Evolutionary conservation across 2,329 filamentous ascomycete genomes (phyloP), one percentile per base, ranked within the genome.

Genomic region (Rhynchosporium graminicola): DNA sequence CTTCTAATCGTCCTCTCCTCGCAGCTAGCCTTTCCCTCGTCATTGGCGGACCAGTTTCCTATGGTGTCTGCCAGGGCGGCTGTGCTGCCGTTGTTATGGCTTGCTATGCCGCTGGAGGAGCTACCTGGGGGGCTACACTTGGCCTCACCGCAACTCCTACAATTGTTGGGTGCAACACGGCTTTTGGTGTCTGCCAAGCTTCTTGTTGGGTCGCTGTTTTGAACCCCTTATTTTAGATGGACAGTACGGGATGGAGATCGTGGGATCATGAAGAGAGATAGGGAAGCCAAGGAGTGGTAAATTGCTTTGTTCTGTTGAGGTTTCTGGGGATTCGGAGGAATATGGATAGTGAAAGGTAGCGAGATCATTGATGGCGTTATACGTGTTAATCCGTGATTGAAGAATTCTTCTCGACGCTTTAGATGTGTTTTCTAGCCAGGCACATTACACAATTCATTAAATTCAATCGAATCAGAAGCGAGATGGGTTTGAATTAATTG

Each of bases 21-120:
- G 26, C 26, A 6, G 29, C 26, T 4, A n/a, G 2, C 3, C 20
- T 28, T n/a, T 7, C n/a, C n/a, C 20, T 43, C n/a, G 29, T 56
- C 73, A 69, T 63, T 10, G 75, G 74, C 8, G 77, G 77, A 0
- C 76, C 76, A 0, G 36, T 68, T 2, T 74, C 69, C 8, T 82
- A 83, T 63, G 79, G 76, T 0, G 57, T 78, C 3, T 83, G 80
- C 51, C 80, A 83, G 68, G 75, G 76, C 0, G 80, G 80, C 6
- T 83, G 80, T 42, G 69, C 79, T 0, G 64, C 63, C 0, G 68
- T 82, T 0, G 80, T 80, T 0, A 77, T 76, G 67, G 77, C 79
- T 0, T 83, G 80, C 63, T 82, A 82, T 57, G 38, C 69, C 1
- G 80, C 76, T 4, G 79, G 20, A 29, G 46, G 75, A 0, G 79